These are phyloP conservation scores for Passiflora organensis DNA, from an alignment of 345 rosid species.

Conservation along the genomic window DNA sequence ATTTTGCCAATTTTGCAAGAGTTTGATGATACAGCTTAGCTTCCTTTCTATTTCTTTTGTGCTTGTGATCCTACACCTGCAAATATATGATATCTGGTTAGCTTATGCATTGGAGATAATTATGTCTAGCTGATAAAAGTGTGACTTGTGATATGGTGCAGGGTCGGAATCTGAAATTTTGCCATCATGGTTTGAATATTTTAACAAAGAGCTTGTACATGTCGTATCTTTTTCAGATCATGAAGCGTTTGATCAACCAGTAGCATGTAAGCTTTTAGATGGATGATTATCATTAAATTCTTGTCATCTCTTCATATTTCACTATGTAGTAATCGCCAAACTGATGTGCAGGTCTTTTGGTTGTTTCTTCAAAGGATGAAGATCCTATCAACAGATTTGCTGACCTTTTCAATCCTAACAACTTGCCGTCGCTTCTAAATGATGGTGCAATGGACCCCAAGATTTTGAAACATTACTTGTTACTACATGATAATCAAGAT, in stretches of 20 bases:
- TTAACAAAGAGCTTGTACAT: slow-evolving; percentile 72
- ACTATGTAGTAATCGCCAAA: slow-evolving; percentile 5
- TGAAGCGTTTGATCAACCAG: slow-evolving; percentile 98
- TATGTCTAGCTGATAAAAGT: slow-evolving; percentile 6
- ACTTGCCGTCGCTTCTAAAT: slow-evolving; percentile 73
- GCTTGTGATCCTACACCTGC: too few relatives aligned
- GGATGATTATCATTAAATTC: background rate
- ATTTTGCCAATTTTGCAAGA: too few relatives aligned
- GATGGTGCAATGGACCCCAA: slow-evolving; percentile 96
- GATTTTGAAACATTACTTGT: slow-evolving; percentile 70
- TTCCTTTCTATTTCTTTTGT: too few relatives aligned
- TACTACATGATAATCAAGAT: slow-evolving; percentile 91
- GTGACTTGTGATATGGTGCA: slow-evolving; percentile 28
- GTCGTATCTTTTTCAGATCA: slow-evolving; percentile 80
- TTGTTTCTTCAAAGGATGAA: slow-evolving; percentile 87
- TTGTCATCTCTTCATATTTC: background rate
- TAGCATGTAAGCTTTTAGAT: slow-evolving; percentile 69
- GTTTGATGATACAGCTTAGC: too few relatives aligned
- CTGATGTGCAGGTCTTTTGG: slow-evolving; percentile 74
- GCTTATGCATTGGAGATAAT: too few relatives aligned
- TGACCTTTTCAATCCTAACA: slow-evolving; percentile 77
- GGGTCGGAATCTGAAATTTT: slow-evolving; percentile 64
- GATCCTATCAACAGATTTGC: slow-evolving; percentile 73
- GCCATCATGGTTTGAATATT: slow-evolving; percentile 82
- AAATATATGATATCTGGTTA: too few relatives aligned